Percentiles rank a stretch among this genome's conserved stretches.
phyloP scores from a whole-genome alignment of 768 basidiomycete species.

The Ephemerocybe angulata region DNA sequence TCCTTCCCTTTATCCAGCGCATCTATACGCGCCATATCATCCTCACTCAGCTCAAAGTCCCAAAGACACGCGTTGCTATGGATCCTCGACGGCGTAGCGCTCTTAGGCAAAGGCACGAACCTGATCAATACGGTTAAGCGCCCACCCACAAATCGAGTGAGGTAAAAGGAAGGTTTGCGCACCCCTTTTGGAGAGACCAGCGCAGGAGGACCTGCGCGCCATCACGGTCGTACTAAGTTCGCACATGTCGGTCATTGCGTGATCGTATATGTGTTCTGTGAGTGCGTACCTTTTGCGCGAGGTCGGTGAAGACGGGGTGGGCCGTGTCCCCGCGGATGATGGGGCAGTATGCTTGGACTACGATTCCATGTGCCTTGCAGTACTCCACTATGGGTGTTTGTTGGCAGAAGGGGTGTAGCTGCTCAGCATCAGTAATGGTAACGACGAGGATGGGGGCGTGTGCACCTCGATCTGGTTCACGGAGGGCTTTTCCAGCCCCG shows the following conservation, averaged over 20 bases:
- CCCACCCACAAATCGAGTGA: too few relatives aligned
- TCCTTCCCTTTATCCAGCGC: conserved; percentile 63
- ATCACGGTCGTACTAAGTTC: conserved; percentile 49
- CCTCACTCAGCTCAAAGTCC: conserved; percentile 61
- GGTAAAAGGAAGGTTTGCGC: conserved; percentile 18
- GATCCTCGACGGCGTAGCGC: conserved; percentile 63
- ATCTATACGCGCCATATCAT: conserved; percentile 67
- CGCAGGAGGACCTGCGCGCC: conserved; percentile 81
- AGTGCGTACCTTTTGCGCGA: conserved; percentile 56
- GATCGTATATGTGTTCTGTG: background rate
- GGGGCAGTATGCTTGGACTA: conserved; percentile 75
- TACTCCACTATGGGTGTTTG: conserved; percentile 76
- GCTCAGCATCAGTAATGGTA: background rate
- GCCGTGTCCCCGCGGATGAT: conserved; percentile 60
- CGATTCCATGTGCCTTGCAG: conserved; percentile 56
- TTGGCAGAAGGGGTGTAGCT: conserved; percentile 84
- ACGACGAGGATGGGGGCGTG: background rate
- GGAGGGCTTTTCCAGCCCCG: conserved; percentile 60
- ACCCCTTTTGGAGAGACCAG: conserved; percentile 89
- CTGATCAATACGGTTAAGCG: too few relatives aligned
- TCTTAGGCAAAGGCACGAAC: conserved; percentile 78
- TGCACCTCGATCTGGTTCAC: conserved; percentile 81
- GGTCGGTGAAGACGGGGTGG: conserved; percentile 46
- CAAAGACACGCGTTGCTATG: conserved; percentile 67
- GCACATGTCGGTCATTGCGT: background rate